These are phyloP conservation scores for Pseudoneurospora amorphoporcata DNA, from an alignment of 495 filamentous ascomycete species.

Conservation along the genomic window DNA sequence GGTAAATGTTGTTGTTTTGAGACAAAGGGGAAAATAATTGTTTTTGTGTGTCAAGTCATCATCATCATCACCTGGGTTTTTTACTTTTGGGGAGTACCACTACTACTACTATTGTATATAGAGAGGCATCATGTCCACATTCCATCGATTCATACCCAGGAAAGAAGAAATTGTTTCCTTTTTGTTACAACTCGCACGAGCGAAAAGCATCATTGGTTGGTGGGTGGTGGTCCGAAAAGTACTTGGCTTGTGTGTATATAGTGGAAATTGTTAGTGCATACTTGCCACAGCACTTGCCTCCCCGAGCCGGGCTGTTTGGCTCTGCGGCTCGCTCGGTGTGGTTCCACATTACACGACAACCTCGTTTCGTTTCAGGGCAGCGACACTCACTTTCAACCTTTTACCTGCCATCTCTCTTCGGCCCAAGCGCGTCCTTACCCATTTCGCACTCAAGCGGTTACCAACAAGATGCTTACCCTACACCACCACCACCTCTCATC, in stretches of 20 bases:
- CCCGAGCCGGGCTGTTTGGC: too few species aligned
- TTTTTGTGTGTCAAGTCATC: not conserved
- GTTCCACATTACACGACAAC: not conserved
- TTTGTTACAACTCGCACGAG: not conserved
- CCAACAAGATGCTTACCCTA: not conserved
- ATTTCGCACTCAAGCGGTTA: too few species aligned
- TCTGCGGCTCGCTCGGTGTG: not conserved
- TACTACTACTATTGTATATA: not conserved
- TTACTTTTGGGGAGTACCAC: not conserved
- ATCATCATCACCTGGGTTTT: not conserved
- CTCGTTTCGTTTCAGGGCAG: not conserved
- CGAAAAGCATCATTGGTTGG: not conserved
- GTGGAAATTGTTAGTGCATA: not conserved
- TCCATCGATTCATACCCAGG: not conserved
- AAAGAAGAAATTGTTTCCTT: not conserved
- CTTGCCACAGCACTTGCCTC: not conserved
- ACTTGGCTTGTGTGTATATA: not conserved
- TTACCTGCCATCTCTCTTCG: not conserved
- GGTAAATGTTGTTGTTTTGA: slow-evolving; percentile 10
- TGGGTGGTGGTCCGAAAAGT: not conserved
- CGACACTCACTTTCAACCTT: not conserved
- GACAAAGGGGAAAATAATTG: not conserved
- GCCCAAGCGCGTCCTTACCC: not conserved
- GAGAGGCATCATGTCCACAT: not conserved
- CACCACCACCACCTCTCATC: not conserved